phyloP scores from a whole-genome alignment of 768 basidiomycete genomes.

The Lactifluus hygrophoroides region DNA sequence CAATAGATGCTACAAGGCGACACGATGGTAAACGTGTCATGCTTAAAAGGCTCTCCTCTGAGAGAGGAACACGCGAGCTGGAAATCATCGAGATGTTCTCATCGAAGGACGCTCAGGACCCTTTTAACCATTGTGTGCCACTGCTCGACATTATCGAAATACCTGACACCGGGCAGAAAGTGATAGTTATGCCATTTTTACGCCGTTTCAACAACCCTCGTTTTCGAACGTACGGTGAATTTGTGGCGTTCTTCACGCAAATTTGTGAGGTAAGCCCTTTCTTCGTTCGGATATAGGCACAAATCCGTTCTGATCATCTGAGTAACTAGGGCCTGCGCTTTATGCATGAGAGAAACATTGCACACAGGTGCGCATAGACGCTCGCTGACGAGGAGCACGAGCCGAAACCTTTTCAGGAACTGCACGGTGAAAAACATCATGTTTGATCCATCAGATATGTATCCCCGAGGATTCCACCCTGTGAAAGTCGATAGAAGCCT shows the following conservation, averaged over 20 bases:
- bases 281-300: neutral
- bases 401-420: neutral
- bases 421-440: neutral
- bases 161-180: neutral
- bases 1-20: constrained; percentile 27
- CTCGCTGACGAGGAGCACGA: neutral
- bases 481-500: too few species aligned
- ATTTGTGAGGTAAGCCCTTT: neutral
- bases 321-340: neutral
- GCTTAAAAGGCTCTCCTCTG: constrained; percentile 25
- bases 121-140: constrained; percentile 24
- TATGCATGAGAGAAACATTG: neutral
- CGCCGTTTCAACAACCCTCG: neutral
- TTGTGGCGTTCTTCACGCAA: constrained; percentile 20
- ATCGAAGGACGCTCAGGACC: constrained; percentile 1
- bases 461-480: neutral
- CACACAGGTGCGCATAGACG: neutral
- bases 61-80: constrained; percentile 22
- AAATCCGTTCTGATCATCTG: neutral
- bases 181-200: neutral
- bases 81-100: constrained; percentile 26
- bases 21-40: constrained; percentile 26
- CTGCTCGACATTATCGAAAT: neutral
- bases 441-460: neutral
- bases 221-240: neutral